Evolutionary conservation across 1,284 basidiomycete genomes (phyloP).

Genomic region (Microbotryomycetes sp.): DNA sequence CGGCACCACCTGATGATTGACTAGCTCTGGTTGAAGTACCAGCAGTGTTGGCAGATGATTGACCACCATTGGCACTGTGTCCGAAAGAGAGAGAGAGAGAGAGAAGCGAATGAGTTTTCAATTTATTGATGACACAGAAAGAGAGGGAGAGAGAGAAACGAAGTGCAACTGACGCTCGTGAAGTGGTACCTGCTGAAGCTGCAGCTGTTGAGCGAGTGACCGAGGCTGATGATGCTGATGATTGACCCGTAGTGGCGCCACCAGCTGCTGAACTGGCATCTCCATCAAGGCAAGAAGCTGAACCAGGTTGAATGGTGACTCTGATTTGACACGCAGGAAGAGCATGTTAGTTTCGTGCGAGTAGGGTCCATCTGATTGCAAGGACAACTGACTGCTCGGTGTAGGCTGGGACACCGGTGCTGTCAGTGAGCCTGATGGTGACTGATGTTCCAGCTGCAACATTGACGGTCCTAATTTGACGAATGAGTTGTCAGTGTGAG

Average conservation of each 20-base stretch:
- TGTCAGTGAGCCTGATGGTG: constrained; percentile 40
- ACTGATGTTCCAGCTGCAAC: constrained; percentile 38
- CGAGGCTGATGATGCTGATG: not conserved
- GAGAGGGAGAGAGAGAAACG: not conserved
- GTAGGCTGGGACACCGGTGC: constrained; percentile 28
- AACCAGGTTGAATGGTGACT: constrained; percentile 19
- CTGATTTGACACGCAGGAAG: not conserved
- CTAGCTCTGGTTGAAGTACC: not conserved
- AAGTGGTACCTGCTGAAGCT: not conserved
- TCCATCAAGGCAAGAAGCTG: constrained; percentile 7
- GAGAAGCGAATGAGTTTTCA: not conserved
- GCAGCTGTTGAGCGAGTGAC: not conserved
- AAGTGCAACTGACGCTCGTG: not conserved
- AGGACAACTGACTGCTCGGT: constrained; percentile 6
- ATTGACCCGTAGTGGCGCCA: not conserved
- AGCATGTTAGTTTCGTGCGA: not conserved
- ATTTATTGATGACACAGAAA: not conserved
- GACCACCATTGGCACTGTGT: not conserved
- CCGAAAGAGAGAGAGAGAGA: too few relatives aligned
- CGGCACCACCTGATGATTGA: not conserved
- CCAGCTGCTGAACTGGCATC: not conserved
- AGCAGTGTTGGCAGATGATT: not conserved
- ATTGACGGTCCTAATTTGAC: constrained; percentile 34
- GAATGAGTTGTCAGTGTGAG: not conserved
- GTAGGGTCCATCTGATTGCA: too few relatives aligned